Percentiles rank a stretch among this genome's conserved stretches.
These are phyloP conservation scores for Bacidia gigantensis DNA, from an alignment of 495 filamentous ascomycete genomes.

Conservation along the genomic window DNA sequence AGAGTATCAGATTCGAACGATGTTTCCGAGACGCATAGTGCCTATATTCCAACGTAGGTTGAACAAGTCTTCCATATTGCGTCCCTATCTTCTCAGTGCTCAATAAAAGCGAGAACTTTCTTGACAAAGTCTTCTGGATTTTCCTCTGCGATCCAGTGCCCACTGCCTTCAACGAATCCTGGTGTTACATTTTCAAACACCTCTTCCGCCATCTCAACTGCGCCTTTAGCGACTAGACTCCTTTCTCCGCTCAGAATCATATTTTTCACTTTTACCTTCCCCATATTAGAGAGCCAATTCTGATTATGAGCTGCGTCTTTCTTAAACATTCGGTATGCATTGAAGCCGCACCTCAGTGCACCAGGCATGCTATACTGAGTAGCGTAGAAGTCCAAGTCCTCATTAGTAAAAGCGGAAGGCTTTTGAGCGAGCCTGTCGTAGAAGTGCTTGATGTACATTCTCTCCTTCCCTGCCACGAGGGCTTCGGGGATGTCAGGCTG, in stretches of 20 bases:
- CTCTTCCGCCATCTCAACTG: slow-evolving; percentile 24
- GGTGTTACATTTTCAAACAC: slow-evolving; percentile 22
- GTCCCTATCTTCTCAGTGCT: not conserved
- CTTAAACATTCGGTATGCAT: slow-evolving; percentile 31
- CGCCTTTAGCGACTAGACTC: slow-evolving; percentile 17
- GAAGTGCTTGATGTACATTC: slow-evolving; percentile 33
- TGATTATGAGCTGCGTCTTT: slow-evolving; percentile 26
- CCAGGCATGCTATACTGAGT: slow-evolving; percentile 26
- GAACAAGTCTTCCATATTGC: not conserved
- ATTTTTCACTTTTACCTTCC: slow-evolving; percentile 27
- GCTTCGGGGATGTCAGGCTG: slow-evolving; percentile 28
- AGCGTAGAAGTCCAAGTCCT: slow-evolving; percentile 28
- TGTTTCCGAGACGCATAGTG: no score
- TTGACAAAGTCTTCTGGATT: slow-evolving; percentile 27
- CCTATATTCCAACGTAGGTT: not conserved
- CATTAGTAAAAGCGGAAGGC: slow-evolving; percentile 22
- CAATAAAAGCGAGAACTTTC: slow-evolving; percentile 23
- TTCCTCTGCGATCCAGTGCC: slow-evolving; percentile 30
- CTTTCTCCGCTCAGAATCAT: slow-evolving; percentile 25
- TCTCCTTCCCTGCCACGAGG: slow-evolving; percentile 29
- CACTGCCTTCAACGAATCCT: slow-evolving; percentile 20
- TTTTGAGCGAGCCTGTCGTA: slow-evolving; percentile 27
- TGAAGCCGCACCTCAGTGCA: slow-evolving; percentile 27
- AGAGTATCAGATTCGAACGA: no score
- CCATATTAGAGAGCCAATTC: slow-evolving; percentile 23